A percentile compares a stretch with the other conserved stretches of the same genome.
Evolutionary conservation across 2,329 filamentous ascomycete species (phyloP).

Genomic region (Alternaria sp.): DNA sequence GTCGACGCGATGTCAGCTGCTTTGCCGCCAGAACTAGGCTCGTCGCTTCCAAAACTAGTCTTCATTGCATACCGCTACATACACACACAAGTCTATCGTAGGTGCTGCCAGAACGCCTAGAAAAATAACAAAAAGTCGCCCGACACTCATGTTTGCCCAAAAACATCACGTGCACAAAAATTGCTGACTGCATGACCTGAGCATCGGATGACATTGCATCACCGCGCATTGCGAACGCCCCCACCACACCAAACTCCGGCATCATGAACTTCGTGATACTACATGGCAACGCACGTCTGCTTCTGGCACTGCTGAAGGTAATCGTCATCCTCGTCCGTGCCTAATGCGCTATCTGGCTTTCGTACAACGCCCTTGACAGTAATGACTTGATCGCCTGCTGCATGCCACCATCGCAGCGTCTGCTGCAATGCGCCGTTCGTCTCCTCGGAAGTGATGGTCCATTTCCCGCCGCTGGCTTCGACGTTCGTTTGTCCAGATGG

Average conservation of each 20-base stretch:
- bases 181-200: constrained; percentile 44
- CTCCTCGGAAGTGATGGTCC: constrained; percentile 81
- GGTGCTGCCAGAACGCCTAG: constrained; percentile 1
- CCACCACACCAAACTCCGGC: constrained; percentile 23
- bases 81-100: background rate
- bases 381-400: constrained; percentile 81
- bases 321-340: constrained; percentile 74
- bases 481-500: constrained; percentile 76
- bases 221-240: constrained; percentile 21
- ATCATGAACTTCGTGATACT: constrained; percentile 10
- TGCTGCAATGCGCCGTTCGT: constrained; percentile 75
- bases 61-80: constrained; percentile 1
- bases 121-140: background rate
- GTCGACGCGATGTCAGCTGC: constrained; percentile 41
- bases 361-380: constrained; percentile 77
- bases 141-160: constrained; percentile 3
- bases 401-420: constrained; percentile 90
- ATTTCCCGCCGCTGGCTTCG: constrained; percentile 84
- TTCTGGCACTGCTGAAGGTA: constrained; percentile 73
- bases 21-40: constrained; percentile 12
- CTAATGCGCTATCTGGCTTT: constrained; percentile 57
- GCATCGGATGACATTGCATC: constrained; percentile 42
- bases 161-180: constrained; percentile 20
- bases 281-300: constrained; percentile 58
- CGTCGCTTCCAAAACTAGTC: constrained; percentile 5